phyloP scores from a whole-genome alignment of 75 land plant genomes.

The Larix kaempferi region DNA sequence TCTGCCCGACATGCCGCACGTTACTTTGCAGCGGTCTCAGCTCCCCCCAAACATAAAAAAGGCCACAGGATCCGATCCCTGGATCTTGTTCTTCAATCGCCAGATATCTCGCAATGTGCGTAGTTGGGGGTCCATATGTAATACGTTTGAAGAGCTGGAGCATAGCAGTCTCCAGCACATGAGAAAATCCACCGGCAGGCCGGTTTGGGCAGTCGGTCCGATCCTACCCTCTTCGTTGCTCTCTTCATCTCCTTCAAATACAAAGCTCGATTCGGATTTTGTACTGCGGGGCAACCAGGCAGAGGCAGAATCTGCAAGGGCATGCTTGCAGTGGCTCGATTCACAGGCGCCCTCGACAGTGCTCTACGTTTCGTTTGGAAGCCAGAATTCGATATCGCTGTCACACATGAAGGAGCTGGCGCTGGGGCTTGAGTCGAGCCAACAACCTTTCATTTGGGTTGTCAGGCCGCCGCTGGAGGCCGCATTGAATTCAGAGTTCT shows the following conservation, averaged over 20 bases:
- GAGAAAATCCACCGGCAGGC: neutral
- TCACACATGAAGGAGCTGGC: slow-evolving; percentile 23
- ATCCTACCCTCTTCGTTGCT: neutral
- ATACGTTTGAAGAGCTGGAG: slow-evolving; percentile 20
- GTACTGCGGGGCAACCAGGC: neutral
- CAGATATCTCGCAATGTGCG: neutral
- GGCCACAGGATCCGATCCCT: neutral
- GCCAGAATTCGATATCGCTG: slow-evolving; percentile 1
- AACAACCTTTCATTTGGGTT: neutral
- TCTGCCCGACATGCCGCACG: slow-evolving; percentile 8
- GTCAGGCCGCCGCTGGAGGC: neutral
- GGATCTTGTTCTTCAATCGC: neutral
- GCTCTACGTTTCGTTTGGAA: slow-evolving; percentile 27
- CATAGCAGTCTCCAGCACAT: neutral
- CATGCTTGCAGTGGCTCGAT: neutral
- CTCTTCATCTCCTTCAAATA: neutral
- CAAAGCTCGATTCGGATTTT: neutral
- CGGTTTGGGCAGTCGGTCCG: slow-evolving; percentile 19
- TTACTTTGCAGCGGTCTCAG: slow-evolving; percentile 5
- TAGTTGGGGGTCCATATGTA: neutral
- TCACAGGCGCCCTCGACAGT: slow-evolving; percentile 8
- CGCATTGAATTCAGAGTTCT: neutral
- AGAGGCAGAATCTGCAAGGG: slow-evolving; percentile 2
- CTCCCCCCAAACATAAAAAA: neutral
- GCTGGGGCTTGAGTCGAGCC: neutral